Conservation (phyloP, 441 rosid species). For the Hypseocharis bilobata region DNA sequence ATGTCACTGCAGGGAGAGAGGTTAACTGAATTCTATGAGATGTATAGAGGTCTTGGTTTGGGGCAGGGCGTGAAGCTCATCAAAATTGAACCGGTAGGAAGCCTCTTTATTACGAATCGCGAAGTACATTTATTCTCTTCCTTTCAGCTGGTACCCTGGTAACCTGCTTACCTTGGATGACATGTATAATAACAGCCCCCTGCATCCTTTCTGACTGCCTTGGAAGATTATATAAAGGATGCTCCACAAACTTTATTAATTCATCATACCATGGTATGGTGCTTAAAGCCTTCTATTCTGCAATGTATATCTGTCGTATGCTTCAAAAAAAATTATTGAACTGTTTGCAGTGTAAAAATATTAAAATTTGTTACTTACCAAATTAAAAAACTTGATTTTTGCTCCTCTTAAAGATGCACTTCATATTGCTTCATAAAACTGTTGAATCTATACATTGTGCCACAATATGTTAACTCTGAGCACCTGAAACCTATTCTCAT, state of each 20-base stretch:
- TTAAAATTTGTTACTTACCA: neutral
- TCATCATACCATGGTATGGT: conserved; percentile 22
- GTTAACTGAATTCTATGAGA: conserved; percentile 39
- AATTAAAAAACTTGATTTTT: neutral
- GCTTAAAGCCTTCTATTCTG: neutral
- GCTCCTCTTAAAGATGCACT: neutral
- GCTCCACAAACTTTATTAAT: conserved; percentile 23
- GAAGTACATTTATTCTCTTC: neutral
- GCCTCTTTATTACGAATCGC: neutral
- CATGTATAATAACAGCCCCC: conserved; percentile 34
- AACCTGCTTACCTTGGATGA: conserved; percentile 8
- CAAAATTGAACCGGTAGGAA: conserved; percentile 34
- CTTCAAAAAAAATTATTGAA: neutral
- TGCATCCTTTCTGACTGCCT: conserved; percentile 32
- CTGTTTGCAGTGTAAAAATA: neutral
- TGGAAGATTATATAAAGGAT: conserved; percentile 43
- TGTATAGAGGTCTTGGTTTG: conserved; percentile 30
- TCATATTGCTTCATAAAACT: no score
- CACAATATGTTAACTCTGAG: no score
- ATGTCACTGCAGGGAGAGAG: conserved; percentile 31
- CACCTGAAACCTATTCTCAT: no score
- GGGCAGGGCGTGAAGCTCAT: conserved; percentile 29
- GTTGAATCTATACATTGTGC: no score
- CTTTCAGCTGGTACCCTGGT: neutral
- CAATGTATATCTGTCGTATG: neutral